Evolutionary conservation across 164 flowering plant genomes (phyloP), one percentile per base, ranked within the genome.

Genomic region (Vitis cinerea): DNA sequence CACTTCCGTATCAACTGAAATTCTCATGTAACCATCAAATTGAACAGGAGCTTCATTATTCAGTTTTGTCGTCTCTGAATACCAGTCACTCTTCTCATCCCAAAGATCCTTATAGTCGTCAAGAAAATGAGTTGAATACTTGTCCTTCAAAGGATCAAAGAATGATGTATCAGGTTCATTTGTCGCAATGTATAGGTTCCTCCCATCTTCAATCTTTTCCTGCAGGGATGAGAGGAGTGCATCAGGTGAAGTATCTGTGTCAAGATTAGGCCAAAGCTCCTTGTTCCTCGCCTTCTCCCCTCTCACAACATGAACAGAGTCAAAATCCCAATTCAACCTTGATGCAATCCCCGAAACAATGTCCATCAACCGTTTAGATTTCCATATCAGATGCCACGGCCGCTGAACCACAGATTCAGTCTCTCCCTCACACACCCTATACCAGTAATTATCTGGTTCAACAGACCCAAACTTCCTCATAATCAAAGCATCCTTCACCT

Each of bases 361-460:
- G 50, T 87, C 89, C 86, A 87, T 72, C 75, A 88, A 67, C 59
- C 87, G 71, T 59, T 83, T 83, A 11, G 98, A 92, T 76, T 94
- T 94, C 97, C 93, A 89, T 23, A 94, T 17, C 70, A 90, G 73
- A 78, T 89, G 89, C 98, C 98, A 94, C 15, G 98, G 97, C 51
- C 97, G 79, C 69, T 88, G 87, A 66, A 92, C 83, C 67, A 87
- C 90, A 16, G 91, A 84, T 65, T 92, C 94, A 0, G 93, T 81
- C 74, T 92, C 97, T 12, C 98, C 97, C 79, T 94, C 98, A 64
- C 98, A 94, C 10, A 94, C 97, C 72, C 95, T 80, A 69, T 94
- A 92, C 98, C 97, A 90, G 80, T 92, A 92, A 74, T 92, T 94
- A 74, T 92, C 97, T 4, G 96, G 93, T 80, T 88, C 93, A 51